Evolutionary conservation across 129 eudicot genomes (phyloP), one percentile per base, ranked within the genome.

Genomic region (Heracleum sosnowskyi): DNA sequence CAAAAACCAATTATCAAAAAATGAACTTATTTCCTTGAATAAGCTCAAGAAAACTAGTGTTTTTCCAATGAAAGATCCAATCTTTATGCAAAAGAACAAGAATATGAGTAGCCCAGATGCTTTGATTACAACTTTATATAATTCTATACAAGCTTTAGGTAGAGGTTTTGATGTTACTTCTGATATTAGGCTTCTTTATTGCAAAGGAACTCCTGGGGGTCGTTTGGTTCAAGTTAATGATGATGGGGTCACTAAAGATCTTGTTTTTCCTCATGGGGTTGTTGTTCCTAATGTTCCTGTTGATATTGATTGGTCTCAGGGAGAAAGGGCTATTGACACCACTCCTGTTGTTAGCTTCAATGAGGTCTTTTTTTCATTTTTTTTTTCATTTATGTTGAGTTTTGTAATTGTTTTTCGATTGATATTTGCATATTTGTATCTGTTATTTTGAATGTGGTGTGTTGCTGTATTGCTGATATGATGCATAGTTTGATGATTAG

Each of bases 101-200:
- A 68, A 60, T 64, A 84, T 31, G 78, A 85, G 72, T 29, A 4
- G 53, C 78, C 49, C 63, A 35, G 86, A 80, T 73, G 96, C 97
- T 76, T 80, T 92, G 81, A 57, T 84, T 69, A 84, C 96, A 29
- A 95, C 98, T 45, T 34, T 92, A 16, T 42, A 75, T 77, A 95
- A 95, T 87, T 90, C 98, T 69, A 87, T 95, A 51, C 96, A 88
- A 88, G 97, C 97, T 5, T 79, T 95, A 63, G 98, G 98, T 24
- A 87, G 98, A 83, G 98, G 98, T 5, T 95, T 95, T 87, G 98
- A 95, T 83, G 98, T 95, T 69, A 95, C 96, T 2, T 95, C 97
- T 69, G 98, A 95, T 79, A 92, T 92, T 77, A 87, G 98, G 79
- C 89, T 95, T 75, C 79, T 95, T 79, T 95, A 95, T 81, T 95